These are phyloP conservation scores for Spathaspora hagerdaliae DNA, from an alignment of 805 yeast genomes.

Conservation along the genomic window DNA sequence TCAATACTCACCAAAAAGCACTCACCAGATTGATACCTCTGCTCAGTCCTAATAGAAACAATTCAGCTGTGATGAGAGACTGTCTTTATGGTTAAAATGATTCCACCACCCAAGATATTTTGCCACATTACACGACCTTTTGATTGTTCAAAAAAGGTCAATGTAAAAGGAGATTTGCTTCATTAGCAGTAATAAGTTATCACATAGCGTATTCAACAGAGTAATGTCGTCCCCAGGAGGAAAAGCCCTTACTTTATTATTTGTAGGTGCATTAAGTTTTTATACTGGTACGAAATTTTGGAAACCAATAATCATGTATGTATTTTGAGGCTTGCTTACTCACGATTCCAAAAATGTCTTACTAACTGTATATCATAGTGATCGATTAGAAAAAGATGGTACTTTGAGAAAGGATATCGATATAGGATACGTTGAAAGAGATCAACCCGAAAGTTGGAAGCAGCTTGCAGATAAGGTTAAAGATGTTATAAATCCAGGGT, in stretches of 20 bases:
- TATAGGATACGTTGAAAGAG: constrained; percentile 41
- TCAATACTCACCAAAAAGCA: no score
- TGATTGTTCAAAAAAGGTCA: no score
- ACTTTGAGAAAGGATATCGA: constrained; percentile 56
- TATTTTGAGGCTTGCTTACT: constrained; percentile 8
- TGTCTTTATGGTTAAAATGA: no score
- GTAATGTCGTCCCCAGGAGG: constrained; percentile 11
- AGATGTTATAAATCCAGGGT: constrained; percentile 26
- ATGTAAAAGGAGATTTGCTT: no score
- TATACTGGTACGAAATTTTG: constrained; percentile 61
- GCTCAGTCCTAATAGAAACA: no score
- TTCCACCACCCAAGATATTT: no score
- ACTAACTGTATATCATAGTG: constrained; percentile 31
- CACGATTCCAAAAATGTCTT: background rate
- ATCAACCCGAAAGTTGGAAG: constrained; percentile 35
- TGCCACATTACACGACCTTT: no score
- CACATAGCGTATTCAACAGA: background rate
- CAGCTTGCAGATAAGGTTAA: constrained; percentile 31
- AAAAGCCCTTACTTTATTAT: constrained; percentile 15
- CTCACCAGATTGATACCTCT: no score
- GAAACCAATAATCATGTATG: constrained; percentile 68
- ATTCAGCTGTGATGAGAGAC: no score
- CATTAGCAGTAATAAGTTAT: no score
- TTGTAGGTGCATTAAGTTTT: constrained; percentile 29
- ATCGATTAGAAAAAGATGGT: constrained; percentile 63